Base-by-base conservation (phyloP, 768 basidiomycete species). In the Phylloporus sp. region DNA sequence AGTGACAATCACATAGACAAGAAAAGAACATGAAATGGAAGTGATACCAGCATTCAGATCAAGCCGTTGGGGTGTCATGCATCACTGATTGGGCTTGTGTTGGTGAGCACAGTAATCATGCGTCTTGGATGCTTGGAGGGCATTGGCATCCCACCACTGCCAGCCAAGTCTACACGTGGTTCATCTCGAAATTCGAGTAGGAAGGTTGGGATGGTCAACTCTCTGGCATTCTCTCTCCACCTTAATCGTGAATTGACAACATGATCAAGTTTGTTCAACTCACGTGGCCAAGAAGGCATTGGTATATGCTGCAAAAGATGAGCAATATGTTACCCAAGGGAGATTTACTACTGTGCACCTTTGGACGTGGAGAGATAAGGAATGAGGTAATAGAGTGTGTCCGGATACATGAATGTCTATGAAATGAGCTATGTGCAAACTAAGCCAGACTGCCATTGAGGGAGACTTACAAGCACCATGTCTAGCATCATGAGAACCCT, bases 261-360 rank as follows among this genome's bases (percentile, higher is more conserved):
- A 7, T 2, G 7, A 11, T 18, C 15, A 43, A 29, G 20, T 35
- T 6, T 16, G 16, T 15, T 2, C 13, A 15, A 23, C 52, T 42
- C 40, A 48, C 45, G 45, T 52, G 8, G 40, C 45, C 15, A 53
- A 49, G 24, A 49, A 26, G 2, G 27, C n/a, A 13, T 53, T 38
- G 34, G 32, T 43, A 24, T 53, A 53, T 10, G 41, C 52, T 53
- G 27, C 24, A 34, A 36, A 45, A 45, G 22, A 5, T 16, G 23
- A 16, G 22, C 23, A 24, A 5, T 4, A 32, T 32, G 15, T 11
- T 31, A 5, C n/a, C n/a, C 28, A 39, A 23, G 28, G 3, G n/a
- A 18, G 11, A 15, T 31, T 32, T 45, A 6, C 23, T 45, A 6
- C 23, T 5, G 5, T 23, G n/a, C 45, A 46, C 52, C 34, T 48